Evolutionary conservation across 768 basidiomycete genomes (phyloP).

Genomic region (Lactarius sp.): DNA sequence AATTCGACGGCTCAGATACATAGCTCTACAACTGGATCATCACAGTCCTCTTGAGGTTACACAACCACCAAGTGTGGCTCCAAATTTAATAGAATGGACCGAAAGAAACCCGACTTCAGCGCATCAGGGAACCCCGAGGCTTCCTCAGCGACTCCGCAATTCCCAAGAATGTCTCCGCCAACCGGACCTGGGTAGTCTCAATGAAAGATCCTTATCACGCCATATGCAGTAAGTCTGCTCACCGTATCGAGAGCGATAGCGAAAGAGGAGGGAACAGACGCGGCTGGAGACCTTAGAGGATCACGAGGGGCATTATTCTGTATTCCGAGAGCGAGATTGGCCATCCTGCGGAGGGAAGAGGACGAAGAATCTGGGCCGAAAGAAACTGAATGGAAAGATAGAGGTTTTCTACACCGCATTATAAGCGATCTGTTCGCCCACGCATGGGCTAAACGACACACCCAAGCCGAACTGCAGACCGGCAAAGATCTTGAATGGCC

Average conservation of each 20-base stretch:
- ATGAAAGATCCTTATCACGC: no score
- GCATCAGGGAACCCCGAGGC: no score
- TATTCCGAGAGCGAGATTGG: constrained; percentile 44
- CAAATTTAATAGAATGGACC: background rate
- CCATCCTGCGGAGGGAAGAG: constrained; percentile 44
- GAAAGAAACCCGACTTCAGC: background rate
- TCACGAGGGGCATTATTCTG: constrained; percentile 42
- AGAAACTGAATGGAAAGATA: constrained; percentile 47
- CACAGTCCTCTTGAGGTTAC: no score
- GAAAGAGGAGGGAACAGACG: background rate
- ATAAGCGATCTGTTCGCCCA: constrained; percentile 26
- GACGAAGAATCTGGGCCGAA: constrained; percentile 31
- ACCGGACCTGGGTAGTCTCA: no score
- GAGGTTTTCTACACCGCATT: background rate
- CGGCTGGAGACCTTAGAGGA: no score
- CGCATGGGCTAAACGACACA: no score
- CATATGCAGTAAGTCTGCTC: no score
- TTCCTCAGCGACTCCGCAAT: no score
- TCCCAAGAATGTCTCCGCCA: no score
- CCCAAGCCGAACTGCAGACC: constrained; percentile 37
- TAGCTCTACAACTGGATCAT: no score
- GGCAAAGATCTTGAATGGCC: constrained; percentile 39
- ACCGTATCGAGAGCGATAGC: no score
- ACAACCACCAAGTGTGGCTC: background rate
- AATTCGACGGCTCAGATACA: no score